Evolutionary conservation across 257 asterid genomes (phyloP), one percentile per base, ranked within the genome.

Genomic region (Linderniella brevidens): DNA sequence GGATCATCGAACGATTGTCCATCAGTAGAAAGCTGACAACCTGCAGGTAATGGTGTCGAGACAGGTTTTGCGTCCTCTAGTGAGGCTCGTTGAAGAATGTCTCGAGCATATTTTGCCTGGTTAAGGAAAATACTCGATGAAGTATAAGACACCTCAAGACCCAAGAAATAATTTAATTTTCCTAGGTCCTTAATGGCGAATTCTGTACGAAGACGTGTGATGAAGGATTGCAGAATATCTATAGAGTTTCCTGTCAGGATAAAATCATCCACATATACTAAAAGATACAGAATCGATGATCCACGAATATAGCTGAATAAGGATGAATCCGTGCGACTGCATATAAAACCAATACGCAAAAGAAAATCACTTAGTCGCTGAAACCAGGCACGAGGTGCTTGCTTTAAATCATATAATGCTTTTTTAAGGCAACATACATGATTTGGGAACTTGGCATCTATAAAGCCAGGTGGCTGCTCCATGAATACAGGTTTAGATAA

Each of bases 121-220:
- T 11, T 13, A 40, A 9, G 9, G 9, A 40, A 13, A 13, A 11
- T 13, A 9, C 15, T 9, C 4, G 44, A 13, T 2, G 44, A 11
- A 40, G 44, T 11, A 13, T 40, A 40, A 11, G 44, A 40, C 3
- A 40, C 44, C 15, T 40, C 44, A 40, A 40, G 44, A 25, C 44
- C 44, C 3, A 40, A 40, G 44, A 40, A 40, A 13, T 40, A 40
- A 13, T 11, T 11, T 2, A 40, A 9, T 9, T 11, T 11, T 11
- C 44, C 44, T 13, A 40, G 15, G 15, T 40, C 44, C 44, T 40
- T 40, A 40, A 40, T 40, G 15, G 44, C 44, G 44, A 40, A 40
- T 9, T 40, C 44, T 9, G 1, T 13, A 40, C 15, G 44, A 11
- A 13, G 13, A 9, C 44, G 5, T 11, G 15, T 9, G 44, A 40